phyloP scores from a whole-genome alignment of 352 stramenopile species.

The Phytophthora colocasiae region DNA sequence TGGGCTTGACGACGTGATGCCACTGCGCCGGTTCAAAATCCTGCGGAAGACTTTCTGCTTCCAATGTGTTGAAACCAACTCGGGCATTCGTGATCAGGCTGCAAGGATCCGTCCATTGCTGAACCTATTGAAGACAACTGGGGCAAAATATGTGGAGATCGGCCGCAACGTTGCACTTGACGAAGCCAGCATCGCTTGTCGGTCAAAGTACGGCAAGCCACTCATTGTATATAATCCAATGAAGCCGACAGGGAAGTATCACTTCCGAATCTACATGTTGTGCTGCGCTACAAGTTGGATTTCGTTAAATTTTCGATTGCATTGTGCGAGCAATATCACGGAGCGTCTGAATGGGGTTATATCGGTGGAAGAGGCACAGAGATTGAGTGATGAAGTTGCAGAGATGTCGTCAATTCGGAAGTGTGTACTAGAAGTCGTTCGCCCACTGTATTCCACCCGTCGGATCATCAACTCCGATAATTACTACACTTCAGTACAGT shows the following conservation, averaged over 20 bases:
- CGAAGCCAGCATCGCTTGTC: slow-evolving; percentile 14
- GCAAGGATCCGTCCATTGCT: neutral
- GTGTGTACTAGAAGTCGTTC: no score
- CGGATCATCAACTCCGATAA: no score
- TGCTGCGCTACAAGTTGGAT: slow-evolving; percentile 39
- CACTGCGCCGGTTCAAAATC: slow-evolving; percentile 24
- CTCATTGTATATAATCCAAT: slow-evolving; percentile 9
- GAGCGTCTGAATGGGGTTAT: slow-evolving; percentile 22
- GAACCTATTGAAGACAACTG: slow-evolving; percentile 8
- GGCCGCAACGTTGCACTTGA: slow-evolving; percentile 11
- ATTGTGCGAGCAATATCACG: slow-evolving; percentile 31
- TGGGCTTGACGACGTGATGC: slow-evolving; percentile 30
- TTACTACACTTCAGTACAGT: no score
- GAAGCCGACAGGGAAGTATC: slow-evolving; percentile 32
- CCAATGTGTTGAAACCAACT: slow-evolving; percentile 1
- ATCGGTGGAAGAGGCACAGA: neutral
- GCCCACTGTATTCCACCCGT: no score
- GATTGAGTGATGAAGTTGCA: slow-evolving; percentile 11
- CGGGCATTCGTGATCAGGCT: neutral
- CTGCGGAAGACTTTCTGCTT: slow-evolving; percentile 31
- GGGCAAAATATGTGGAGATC: slow-evolving; percentile 4
- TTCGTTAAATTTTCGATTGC: slow-evolving; percentile 30
- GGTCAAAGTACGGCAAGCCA: slow-evolving; percentile 4
- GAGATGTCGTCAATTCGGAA: slow-evolving; percentile 11
- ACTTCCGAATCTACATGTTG: slow-evolving; percentile 39